phyloP scores from a whole-genome alignment of 495 filamentous ascomycete genomes.

The Talaromyces nanjingensis region DNA sequence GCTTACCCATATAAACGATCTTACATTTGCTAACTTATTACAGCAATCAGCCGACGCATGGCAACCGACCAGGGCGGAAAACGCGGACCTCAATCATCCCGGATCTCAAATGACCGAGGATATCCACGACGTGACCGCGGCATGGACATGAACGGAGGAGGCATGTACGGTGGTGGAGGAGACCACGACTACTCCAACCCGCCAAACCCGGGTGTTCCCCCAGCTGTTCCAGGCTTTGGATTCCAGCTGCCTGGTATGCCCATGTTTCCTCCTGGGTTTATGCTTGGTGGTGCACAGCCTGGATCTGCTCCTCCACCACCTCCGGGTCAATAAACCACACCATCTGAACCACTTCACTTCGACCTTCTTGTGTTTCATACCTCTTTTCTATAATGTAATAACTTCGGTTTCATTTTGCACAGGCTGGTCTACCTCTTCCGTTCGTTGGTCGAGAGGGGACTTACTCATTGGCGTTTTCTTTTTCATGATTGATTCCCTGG shows the following conservation, averaged over 20 bases:
- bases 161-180: conserved; percentile 7
- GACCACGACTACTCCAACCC: conserved; percentile 35
- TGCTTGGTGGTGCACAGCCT: conserved; percentile 40
- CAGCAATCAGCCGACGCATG: conserved; percentile 78
- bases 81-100: conserved; percentile 65
- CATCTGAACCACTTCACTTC: background rate
- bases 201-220: conserved; percentile 50
- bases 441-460: background rate
- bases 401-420: background rate
- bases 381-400: background rate
- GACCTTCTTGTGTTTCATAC: background rate
- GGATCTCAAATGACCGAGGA: conserved; percentile 38
- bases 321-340: conserved; percentile 29
- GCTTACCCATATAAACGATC: background rate
- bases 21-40: background rate
- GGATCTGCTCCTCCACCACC: conserved; percentile 27
- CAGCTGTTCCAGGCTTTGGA: conserved; percentile 58
- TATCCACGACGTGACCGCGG: conserved; percentile 34
- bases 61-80: conserved; percentile 68
- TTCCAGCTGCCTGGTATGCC: conserved; percentile 66
- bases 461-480: background rate
- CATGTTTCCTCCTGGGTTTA: conserved; percentile 60
- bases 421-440: background rate
- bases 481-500: background rate
- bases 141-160: conserved; percentile 20